These are phyloP conservation scores for Euphrasia arctica DNA, from an alignment of 305 asterid genomes.

Conservation along the genomic window DNA sequence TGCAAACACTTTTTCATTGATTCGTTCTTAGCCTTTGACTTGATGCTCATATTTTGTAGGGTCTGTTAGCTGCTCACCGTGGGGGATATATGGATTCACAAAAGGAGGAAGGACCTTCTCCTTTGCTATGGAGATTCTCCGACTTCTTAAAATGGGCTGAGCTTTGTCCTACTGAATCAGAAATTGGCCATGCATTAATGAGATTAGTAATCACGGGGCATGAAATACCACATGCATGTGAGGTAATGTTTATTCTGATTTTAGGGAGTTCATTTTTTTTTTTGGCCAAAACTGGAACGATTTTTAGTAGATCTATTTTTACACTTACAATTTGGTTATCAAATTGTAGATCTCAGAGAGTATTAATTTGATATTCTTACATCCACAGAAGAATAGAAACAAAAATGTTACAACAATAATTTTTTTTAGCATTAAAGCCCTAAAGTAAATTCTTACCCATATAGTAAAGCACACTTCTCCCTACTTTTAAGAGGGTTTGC, in stretches of 20 bases:
- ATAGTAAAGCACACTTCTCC: background rate
- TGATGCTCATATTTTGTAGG: slow-evolving; percentile 42
- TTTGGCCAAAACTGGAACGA: background rate
- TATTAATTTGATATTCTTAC: background rate
- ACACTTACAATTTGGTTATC: background rate
- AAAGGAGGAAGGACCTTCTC: slow-evolving; percentile 99
- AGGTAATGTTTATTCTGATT: slow-evolving; percentile 48
- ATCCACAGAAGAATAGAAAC: background rate
- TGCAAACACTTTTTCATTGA: slow-evolving; percentile 15
- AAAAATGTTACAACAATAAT: background rate
- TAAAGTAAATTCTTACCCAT: too few species aligned
- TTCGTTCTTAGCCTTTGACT: slow-evolving; percentile 16
- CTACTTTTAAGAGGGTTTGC: background rate
- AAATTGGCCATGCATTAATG: slow-evolving; percentile 96
- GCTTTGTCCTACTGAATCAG: slow-evolving; percentile 95
- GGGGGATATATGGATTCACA: slow-evolving; percentile 99
- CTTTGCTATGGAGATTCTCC: slow-evolving; percentile 92
- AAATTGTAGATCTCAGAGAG: background rate
- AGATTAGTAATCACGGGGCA: slow-evolving; percentile 97
- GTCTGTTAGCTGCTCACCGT: slow-evolving; percentile 98
- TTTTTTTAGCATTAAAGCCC: too few species aligned
- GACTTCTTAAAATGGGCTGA: slow-evolving; percentile 99
- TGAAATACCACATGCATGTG: slow-evolving; percentile 98
- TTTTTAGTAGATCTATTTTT: too few species aligned
- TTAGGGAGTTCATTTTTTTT: background rate